A percentile compares a stretch with the other conserved stretches of the same genome.
Conservation (phyloP, 495 filamentous ascomycete species). For the Rostrohypoxylon terebratum region DNA sequence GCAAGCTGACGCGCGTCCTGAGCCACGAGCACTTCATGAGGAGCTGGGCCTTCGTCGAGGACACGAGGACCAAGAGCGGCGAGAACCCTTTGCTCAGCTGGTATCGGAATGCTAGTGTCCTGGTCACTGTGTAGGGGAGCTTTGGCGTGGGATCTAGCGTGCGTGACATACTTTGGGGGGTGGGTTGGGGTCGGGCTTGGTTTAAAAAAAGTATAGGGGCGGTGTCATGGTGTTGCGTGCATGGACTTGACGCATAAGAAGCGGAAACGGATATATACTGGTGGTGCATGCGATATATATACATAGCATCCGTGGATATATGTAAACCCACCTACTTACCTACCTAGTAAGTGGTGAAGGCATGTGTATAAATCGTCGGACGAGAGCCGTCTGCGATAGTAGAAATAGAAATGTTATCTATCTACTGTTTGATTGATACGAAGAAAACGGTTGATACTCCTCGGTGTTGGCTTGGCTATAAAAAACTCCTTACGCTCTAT, state of each 20-base stretch:
- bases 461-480: not conserved
- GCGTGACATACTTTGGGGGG: not conserved
- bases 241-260: not conserved
- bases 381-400: not conserved
- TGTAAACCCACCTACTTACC: not conserved
- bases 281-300: not conserved
- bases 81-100: conserved; percentile 93
- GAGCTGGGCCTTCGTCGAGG: conserved; percentile 88
- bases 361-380: not conserved
- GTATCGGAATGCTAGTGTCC: conserved; percentile 93
- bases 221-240: not conserved
- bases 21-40: conserved; percentile 90
- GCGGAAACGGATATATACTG: not conserved
- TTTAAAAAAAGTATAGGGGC: not conserved
- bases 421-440: not conserved
- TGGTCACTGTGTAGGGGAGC: conserved; percentile 76
- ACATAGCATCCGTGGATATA: not conserved
- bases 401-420: not conserved
- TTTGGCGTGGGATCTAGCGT: not conserved
- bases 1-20: conserved; percentile 85
- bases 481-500: no score
- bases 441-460: not conserved
- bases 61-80: conserved; percentile 86
- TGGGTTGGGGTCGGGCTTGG: not conserved
- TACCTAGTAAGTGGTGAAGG: not conserved